These are phyloP conservation scores for Teunomyces aglyptinius DNA, from an alignment of 805 yeast species.

Conservation along the genomic window DNA sequence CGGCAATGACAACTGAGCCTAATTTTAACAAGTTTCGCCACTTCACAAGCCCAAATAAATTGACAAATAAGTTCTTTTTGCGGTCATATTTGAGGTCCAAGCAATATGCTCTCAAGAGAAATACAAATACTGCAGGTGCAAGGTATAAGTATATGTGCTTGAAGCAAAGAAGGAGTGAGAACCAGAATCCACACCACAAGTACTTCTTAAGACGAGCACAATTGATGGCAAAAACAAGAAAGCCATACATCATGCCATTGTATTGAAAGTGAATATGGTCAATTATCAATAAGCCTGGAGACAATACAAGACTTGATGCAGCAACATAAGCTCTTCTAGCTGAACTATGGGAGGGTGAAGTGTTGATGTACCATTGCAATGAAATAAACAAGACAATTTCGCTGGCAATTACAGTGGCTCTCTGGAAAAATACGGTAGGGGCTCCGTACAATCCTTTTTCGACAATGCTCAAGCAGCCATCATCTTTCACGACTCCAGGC, in stretches of 20 bases:
- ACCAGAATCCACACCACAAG: constrained; percentile 63
- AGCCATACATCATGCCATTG: constrained; percentile 89
- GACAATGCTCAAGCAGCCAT: constrained; percentile 76
- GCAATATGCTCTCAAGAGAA: constrained; percentile 70
- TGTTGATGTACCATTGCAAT: constrained; percentile 66
- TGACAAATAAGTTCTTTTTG: constrained; percentile 19
- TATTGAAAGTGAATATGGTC: constrained; percentile 98
- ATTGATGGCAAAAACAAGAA: constrained; percentile 70
- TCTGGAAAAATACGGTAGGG: constrained; percentile 81
- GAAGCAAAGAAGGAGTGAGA: constrained; percentile 79
- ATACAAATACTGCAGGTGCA: constrained; percentile 91
- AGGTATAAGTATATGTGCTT: constrained; percentile 90
- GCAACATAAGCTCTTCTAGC: constrained; percentile 63
- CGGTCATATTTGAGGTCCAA: constrained; percentile 40
- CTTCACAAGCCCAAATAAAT: constrained; percentile 38
- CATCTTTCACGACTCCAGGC: constrained; percentile 58
- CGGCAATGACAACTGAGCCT: constrained; percentile 58
- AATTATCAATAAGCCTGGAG: constrained; percentile 86
- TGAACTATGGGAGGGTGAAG: constrained; percentile 38
- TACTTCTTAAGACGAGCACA: constrained; percentile 60
- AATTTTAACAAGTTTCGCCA: constrained; percentile 63
- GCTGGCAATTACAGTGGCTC: constrained; percentile 73
- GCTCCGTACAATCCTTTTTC: constrained; percentile 65
- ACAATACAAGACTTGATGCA: constrained; percentile 76
- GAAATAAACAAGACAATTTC: constrained; percentile 71